These are phyloP conservation scores for Panicum miliaceum DNA, from an alignment of 176 grass and related monocot genomes.

Conservation along the genomic window DNA sequence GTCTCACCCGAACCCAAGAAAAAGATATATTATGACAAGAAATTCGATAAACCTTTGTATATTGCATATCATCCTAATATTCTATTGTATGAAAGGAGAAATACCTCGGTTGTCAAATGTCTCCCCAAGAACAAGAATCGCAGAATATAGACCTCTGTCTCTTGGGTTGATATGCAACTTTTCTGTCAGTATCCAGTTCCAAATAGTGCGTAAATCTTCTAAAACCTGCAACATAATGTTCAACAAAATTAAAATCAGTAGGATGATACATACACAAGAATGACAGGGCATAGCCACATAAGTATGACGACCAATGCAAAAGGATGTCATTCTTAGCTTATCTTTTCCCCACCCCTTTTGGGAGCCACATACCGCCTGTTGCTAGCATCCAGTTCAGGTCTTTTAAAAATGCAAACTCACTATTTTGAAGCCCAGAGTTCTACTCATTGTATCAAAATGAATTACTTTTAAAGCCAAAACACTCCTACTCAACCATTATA, in stretches of 20 bases:
- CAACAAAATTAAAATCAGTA: background rate
- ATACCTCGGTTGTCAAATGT: slow-evolving; percentile 95
- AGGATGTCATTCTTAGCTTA: background rate
- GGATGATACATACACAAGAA: slow-evolving; percentile 22
- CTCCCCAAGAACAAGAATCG: slow-evolving; percentile 87
- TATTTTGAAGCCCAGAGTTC: background rate
- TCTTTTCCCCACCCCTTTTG: background rate
- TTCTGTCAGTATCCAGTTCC: slow-evolving; percentile 89
- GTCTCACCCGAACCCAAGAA: background rate
- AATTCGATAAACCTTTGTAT: slow-evolving; percentile 18
- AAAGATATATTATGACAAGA: slow-evolving; percentile 8
- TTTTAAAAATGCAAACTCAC: background rate
- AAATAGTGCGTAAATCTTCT: slow-evolving; percentile 87
- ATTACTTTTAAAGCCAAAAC: slow-evolving; percentile 27
- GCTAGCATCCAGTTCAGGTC: slow-evolving; percentile 1
- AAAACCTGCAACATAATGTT: slow-evolving; percentile 63
- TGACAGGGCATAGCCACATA: background rate
- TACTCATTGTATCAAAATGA: background rate
- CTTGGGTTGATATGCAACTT: slow-evolving; percentile 80
- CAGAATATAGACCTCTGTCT: slow-evolving; percentile 82
- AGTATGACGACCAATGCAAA: background rate
- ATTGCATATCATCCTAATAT: background rate
- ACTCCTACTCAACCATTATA: slow-evolving; percentile 13
- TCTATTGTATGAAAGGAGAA: slow-evolving; percentile 41
- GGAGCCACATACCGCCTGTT: background rate